Evolutionary conservation across 2,329 filamentous ascomycete species (phyloP), one percentile per base, ranked within the genome.

Genomic region (Fusarium sulawesiense): DNA sequence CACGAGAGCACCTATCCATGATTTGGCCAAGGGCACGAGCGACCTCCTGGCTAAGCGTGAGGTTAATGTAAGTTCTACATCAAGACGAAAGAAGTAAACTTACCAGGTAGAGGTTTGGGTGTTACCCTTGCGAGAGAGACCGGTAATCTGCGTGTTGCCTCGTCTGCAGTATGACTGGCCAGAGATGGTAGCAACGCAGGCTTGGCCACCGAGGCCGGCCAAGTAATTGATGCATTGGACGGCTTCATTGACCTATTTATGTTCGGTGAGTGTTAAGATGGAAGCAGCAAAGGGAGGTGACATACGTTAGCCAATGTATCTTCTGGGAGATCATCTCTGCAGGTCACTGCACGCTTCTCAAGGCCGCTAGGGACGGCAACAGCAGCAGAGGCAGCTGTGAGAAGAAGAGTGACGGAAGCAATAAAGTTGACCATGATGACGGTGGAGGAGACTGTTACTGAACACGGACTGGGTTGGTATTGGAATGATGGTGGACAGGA

Each of bases 141-240:
- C 65, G 14, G 59, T 65, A 18, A 68, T 68, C 41, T 68, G 64
- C 1, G 65, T 68, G 25, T 68, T 27, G 34, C 65, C 65, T 3
- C 64, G 64, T 13, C 65, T 23, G 20, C 65, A 68, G n/a, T 51
- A 68, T 2, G 59, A 59, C 3, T 29, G 27, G 7, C 51, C 65
- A 0, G 64, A 46, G 32, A 68, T 34, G 3, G 42, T 45, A 6
- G 47, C 64, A 10, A 51, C 46, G 4, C 65, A 68, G 2, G 42
- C 13, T 18, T 68, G 48, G 3, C 20, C 13, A 0, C 30, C 30
- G 7, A 68, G 64, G 8, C 65, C 60, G 34, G 65, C 65, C 8
- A 68, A 45, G 23, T 64, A 68, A 32, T 64, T 40, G 44, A 68
- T 68, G 18, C 65, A 68, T 4, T 42, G 40, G 0, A 64, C 64